Evolutionary conservation across 176 grass and related monocot species (phyloP), one percentile per base, ranked within the genome.

Genomic region (Oryza longistaminata): DNA sequence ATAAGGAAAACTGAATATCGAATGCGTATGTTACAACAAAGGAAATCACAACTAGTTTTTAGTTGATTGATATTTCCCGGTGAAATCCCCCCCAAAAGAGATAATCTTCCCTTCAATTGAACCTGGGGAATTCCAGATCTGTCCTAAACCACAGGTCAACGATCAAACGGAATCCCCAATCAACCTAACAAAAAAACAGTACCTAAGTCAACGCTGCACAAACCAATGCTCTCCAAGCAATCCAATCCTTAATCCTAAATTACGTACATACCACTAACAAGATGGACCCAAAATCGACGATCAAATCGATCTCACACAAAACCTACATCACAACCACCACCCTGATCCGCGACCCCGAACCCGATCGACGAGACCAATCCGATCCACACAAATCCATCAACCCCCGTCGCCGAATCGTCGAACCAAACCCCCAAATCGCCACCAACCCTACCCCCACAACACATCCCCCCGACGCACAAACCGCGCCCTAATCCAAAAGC

Each of bases 141-240:
- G 26, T 55, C 68, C 13, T 3, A 62, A 39, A 6, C 3, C 0
- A 43, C 2, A 26, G 49, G 69, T 64, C 69, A 79, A 42, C 70
- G 50, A 70, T 66, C 78, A 35, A 82, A 45, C 16, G 13, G 45
- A 55, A 35, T 10, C 6, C 11, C 19, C 13, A 14, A 75, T 87
- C n/a, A 13, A 11, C 39, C 49, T 49, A 74, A 83, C 31, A 5
- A 0, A 35, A 5, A 0, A 35, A 6, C 5, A 14, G 0, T 19
- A 10, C 15, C 29, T 17, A 75, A 50, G 37, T 88, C 80, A 88
- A 79, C 75, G 75, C 26, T 14, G 6, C 48, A 60, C 44, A 24
- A 21, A 22, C 11, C 24, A 35, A 71, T 3, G 24, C 1, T 29
- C 31, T 2, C 34, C 34, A 35, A 35, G 34, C 34, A 29, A 76